Base-by-base conservation (phyloP, 1,284 basidiomycete species). In the Phlebopus sp. region DNA sequence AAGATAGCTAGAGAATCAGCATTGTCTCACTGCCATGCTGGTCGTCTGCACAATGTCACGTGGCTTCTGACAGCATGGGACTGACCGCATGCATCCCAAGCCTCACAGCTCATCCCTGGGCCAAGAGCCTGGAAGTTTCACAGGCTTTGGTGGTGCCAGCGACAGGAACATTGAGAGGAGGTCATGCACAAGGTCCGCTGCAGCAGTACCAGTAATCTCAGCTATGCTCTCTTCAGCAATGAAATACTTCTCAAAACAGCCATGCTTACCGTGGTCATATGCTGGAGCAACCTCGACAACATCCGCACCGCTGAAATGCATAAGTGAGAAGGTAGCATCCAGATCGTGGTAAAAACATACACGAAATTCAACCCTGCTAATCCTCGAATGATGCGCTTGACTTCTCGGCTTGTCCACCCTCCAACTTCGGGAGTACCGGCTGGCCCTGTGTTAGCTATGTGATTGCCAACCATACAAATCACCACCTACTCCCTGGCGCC, bases 381-480 rank as follows among this genome's bases (percentile, higher is more conserved):
- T 18, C 88, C 88, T 47, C 88, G 79, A 44, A 90, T 72, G 52
- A 90, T 89, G 31, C 85, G 79, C 56, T 90, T 89, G 35, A 89
- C 74, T 66, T 91, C 87, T 41, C 88, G 77, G n/a, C 79, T 84
- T 4, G 86, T 88, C 85, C 85, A 90, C 11, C 87, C 87, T 34
- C 89, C 90, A 14, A 82, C 78, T 66, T 91, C 89, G 6, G 88
- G 89, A 3, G 90, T 91, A n/a, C 90, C 88, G 52, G 87, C 85
- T 85, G 53, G n/a, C 25, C 47, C 30, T 32, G 5, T 30, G 14
- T 60, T 15, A 63, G 35, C 17, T 36, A 11, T 34, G 35, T 39
- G n/a, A 32, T 43, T 23, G 13, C 8, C 23, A 37, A 19, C 7
- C n/a, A 40, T 32, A 19, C 7, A 4, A 42, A 3, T 41, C 14